Evolutionary conservation across 257 asterid species (phyloP), one percentile per base, ranked within the genome.

Genomic region (Ilex aquifolium): DNA sequence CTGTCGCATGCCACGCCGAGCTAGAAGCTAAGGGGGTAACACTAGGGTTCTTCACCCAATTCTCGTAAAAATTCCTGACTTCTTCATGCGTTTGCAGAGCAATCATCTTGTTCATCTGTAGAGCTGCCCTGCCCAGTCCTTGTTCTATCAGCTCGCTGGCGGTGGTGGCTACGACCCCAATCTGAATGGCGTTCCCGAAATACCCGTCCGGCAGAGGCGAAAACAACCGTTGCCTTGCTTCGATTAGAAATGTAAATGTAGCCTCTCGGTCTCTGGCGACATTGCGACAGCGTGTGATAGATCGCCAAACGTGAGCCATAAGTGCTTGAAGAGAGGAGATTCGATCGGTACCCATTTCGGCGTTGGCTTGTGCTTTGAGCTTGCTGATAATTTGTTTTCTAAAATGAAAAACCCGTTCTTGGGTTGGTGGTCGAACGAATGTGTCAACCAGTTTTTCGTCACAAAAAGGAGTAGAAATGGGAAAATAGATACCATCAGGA

Each of bases 331-430:
- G 49, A 44, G 6, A 44, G 7, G 49, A 44, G 49, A 44, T 44
- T 12, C 12, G 49, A 5, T 44, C 49, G 49, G 49, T 44, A 12
- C 49, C 49, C 49, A 44, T 44, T 44, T 44, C 49, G 49, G 49
- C 49, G 49, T 44, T 44, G 7, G 12, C 49, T 44, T 44, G 49
- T 44, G 49, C 12, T 44, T 73, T 85, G 39, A 73, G 77, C 31
- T 76, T 76, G 0, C 71, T 65, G n/a, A 79, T 27, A 29, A 54
- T 74, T 12, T 70, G 77, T 66, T 51, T 75, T 62, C 80, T 74
- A 32, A 83, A 66, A 16, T 62, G 79, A 71, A 81, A 79, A 10
- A 77, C 57, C 61, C 80, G 71, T 60, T 77, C 77, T 32, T 65
- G 71, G 5, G 76, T 13, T 6, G 64, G 67, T 13, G 81, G 77